Base-by-base conservation (phyloP, 129 eudicot species). In the Pseudognaphalium luteoalbum region DNA sequence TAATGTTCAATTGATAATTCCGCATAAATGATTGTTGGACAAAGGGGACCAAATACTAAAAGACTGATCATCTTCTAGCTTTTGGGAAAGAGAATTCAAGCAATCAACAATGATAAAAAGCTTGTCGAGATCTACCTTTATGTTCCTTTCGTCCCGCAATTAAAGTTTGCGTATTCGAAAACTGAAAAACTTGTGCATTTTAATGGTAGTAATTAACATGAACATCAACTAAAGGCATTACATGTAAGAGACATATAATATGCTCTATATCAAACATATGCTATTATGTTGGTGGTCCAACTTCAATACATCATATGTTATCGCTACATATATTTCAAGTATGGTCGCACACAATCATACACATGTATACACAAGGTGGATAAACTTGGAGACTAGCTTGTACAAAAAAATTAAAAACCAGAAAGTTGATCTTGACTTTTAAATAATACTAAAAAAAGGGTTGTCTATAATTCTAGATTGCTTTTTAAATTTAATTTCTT, bases 201-300 rank as follows among this genome's bases (percentile, higher is more conserved):
- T 42, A 41, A 17, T 61, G 16, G 61, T 28, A 75, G 71, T 75
- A 75, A 25, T 25, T 25, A 25, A 75, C 71, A 75, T 19, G 71
- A 63, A 42, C 62, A 11, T 74, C 70, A 63, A 74, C 44, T 14
- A 30, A 63, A 75, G 33, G 61, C 19, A 41, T 32, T 32, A 74
- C 60, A 22, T 59, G 78, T 50, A 39, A 39, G 44, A 39, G 12
- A 8, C 37, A 34, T 64, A 44, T 30, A 25, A 21, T 58, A 58
- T 39, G 71, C 30, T 63, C 47, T 72, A 29, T 56, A 33, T 56
- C 76, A 32, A 72, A 72, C 54, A 56, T 72, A 57, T 14, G 34
- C 14, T 56, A 34, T 32, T 56, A 39, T 39, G 2, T 39, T 39
- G 54, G 34, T 72, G 76, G 76, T 72, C 66, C 52, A 56, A 9